These are phyloP conservation scores for Termitomyces sp. DNA, from an alignment of 768 basidiomycete species.

Conservation along the genomic window DNA sequence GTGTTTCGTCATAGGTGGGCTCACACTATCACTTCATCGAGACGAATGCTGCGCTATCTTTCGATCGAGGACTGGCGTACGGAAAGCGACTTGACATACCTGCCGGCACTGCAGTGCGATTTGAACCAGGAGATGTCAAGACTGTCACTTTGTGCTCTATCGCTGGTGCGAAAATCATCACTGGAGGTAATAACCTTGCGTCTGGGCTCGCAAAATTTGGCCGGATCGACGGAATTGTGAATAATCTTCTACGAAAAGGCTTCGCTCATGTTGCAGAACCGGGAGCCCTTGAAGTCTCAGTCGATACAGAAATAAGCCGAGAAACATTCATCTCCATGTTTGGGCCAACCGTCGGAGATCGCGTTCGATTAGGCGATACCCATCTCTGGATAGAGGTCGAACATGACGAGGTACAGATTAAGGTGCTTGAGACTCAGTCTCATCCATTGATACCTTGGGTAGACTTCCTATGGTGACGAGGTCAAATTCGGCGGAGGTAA, in stretches of 20 bases:
- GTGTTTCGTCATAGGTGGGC: slow-evolving; percentile 54
- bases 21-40: slow-evolving; percentile 96
- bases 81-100: slow-evolving; percentile 89
- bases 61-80: slow-evolving; percentile 78
- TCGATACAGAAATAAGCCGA: slow-evolving; percentile 53
- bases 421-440: not conserved
- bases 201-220: slow-evolving; percentile 43
- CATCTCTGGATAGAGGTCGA: slow-evolving; percentile 91
- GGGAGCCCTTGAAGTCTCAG: slow-evolving; percentile 42
- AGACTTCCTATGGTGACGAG: slow-evolving; percentile 93
- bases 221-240: slow-evolving; percentile 42
- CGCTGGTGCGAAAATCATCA: slow-evolving; percentile 62
- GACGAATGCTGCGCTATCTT: slow-evolving; percentile 73
- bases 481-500: slow-evolving; percentile 95
- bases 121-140: slow-evolving; percentile 90
- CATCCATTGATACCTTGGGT: not conserved
- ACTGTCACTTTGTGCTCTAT: slow-evolving; percentile 79
- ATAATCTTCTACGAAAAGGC: slow-evolving; percentile 45
- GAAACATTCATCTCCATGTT: slow-evolving; percentile 89
- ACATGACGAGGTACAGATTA: slow-evolving; percentile 56
- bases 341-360: slow-evolving; percentile 91
- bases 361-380: slow-evolving; percentile 85
- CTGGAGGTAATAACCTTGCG: slow-evolving; percentile 77
- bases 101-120: slow-evolving; percentile 92
- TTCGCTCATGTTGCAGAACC: slow-evolving; percentile 73